These are phyloP conservation scores for Aspergillus texensis DNA, from an alignment of 2,329 filamentous ascomycete genomes.

Conservation along the genomic window DNA sequence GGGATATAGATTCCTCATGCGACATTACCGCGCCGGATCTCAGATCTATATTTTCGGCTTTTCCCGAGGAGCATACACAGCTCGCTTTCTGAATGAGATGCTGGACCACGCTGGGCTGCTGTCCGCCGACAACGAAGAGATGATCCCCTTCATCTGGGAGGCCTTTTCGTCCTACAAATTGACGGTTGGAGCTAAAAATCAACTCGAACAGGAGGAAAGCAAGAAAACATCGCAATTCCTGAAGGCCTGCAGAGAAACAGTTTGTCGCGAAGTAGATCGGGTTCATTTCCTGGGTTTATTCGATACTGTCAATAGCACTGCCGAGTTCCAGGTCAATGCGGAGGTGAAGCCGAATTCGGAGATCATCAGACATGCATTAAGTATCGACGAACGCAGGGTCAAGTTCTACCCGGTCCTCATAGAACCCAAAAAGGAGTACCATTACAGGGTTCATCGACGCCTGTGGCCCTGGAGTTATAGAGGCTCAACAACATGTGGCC, in stretches of 20 bases:
- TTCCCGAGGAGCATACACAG: slow-evolving; percentile 29
- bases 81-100: slow-evolving; percentile 28
- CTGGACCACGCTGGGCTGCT: slow-evolving; percentile 24
- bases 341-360: slow-evolving; percentile 38
- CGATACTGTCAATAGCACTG: slow-evolving; percentile 30
- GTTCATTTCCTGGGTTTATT: slow-evolving; percentile 31
- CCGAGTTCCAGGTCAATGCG: slow-evolving; percentile 18
- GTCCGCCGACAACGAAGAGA: slow-evolving; percentile 25
- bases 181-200: background rate
- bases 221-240: background rate
- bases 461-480: background rate
- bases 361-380: slow-evolving; percentile 56
- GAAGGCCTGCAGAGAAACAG: slow-evolving; percentile 13
- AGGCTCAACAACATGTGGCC: background rate
- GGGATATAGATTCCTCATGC: slow-evolving; percentile 25
- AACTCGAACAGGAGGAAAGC: background rate
- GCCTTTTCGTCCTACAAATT: slow-evolving; percentile 21
- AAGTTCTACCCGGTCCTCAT: slow-evolving; percentile 12
- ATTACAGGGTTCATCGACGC: background rate
- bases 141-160: slow-evolving; percentile 23
- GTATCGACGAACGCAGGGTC: slow-evolving; percentile 38
- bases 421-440: background rate
- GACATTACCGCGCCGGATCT: slow-evolving; percentile 18
- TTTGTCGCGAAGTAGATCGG: slow-evolving; percentile 20
- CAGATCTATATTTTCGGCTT: slow-evolving; percentile 30